phyloP scores from a whole-genome alignment of 495 filamentous ascomycete genomes.

The Xylaria intraflava region DNA sequence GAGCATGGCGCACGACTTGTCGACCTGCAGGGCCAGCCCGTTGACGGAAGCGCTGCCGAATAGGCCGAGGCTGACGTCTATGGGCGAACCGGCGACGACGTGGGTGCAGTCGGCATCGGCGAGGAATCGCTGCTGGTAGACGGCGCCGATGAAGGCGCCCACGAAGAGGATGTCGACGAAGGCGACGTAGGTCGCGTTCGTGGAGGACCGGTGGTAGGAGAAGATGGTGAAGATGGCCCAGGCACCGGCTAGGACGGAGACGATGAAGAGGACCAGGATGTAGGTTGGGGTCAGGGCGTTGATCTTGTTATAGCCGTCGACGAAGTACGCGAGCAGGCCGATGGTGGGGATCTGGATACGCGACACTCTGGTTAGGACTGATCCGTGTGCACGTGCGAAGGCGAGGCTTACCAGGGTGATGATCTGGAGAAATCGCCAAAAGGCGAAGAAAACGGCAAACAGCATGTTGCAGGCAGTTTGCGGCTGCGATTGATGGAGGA shows the following conservation, averaged over 20 bases:
- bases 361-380: not conserved
- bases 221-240: conserved; percentile 80
- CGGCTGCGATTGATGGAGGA: not conserved
- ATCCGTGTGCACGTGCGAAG: not conserved
- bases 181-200: conserved; percentile 68
- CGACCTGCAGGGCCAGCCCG: conserved; percentile 41
- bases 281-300: conserved; percentile 71
- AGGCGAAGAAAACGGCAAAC: conserved; percentile 74
- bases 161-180: conserved; percentile 76
- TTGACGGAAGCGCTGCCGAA: conserved; percentile 46
- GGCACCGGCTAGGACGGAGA: conserved; percentile 67
- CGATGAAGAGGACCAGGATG: conserved; percentile 88
- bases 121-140: conserved; percentile 70
- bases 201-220: conserved; percentile 63
- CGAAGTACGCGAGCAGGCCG: conserved; percentile 85
- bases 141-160: conserved; percentile 73
- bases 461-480: conserved; percentile 55
- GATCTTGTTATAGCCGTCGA: conserved; percentile 60
- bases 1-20: conserved; percentile 81
- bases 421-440: conserved; percentile 77
- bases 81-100: conserved; percentile 37
- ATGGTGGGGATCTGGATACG: conserved; percentile 63
- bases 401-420: conserved; percentile 54
- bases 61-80: conserved; percentile 53
- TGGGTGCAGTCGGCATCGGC: conserved; percentile 56